phyloP scores from a whole-genome alignment of 805 yeast genomes.

The Saturnispora galanensis region DNA sequence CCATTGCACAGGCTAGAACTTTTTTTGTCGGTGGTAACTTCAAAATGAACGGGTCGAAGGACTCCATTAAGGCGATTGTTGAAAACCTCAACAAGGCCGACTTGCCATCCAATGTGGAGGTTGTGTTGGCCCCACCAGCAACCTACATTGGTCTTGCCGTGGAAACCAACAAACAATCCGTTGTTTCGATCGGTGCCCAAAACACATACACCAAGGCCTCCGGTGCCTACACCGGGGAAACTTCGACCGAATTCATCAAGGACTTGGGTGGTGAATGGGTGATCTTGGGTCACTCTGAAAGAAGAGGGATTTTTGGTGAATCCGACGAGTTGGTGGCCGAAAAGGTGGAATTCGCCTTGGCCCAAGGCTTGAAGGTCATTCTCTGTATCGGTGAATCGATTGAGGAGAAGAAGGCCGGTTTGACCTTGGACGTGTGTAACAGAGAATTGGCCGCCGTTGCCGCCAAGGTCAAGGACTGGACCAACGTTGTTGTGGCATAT shows the following conservation, averaged over 20 bases:
- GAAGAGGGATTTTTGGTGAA: constrained; percentile 90
- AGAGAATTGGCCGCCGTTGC: constrained; percentile 87
- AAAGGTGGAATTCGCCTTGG: constrained; percentile 90
- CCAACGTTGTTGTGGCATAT: constrained; percentile 88
- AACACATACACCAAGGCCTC: constrained; percentile 78
- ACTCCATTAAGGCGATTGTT: constrained; percentile 73
- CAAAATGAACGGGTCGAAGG: constrained; percentile 94
- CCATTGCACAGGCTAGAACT: constrained; percentile 20
- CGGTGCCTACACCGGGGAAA: constrained; percentile 98
- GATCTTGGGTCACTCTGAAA: constrained; percentile 95
- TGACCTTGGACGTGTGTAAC: constrained; percentile 77
- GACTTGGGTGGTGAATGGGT: constrained; percentile 94
- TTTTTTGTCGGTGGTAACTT: constrained; percentile 99
- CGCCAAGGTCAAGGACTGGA: constrained; percentile 62
- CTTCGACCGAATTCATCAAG: constrained; percentile 77
- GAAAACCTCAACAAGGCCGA: constrained; percentile 72
- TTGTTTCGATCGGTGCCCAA: constrained; percentile 82
- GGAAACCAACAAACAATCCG: constrained; percentile 54
- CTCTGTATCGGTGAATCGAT: constrained; percentile 96
- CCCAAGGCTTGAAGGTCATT: constrained; percentile 80
- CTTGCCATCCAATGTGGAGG: constrained; percentile 73
- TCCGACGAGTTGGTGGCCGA: constrained; percentile 84
- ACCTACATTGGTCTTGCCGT: constrained; percentile 79
- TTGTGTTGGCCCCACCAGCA: constrained; percentile 94
- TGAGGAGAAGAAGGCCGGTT: constrained; percentile 86